Conservation (phyloP, 805 yeast species). For the Schwanniomyces polymorphus region DNA sequence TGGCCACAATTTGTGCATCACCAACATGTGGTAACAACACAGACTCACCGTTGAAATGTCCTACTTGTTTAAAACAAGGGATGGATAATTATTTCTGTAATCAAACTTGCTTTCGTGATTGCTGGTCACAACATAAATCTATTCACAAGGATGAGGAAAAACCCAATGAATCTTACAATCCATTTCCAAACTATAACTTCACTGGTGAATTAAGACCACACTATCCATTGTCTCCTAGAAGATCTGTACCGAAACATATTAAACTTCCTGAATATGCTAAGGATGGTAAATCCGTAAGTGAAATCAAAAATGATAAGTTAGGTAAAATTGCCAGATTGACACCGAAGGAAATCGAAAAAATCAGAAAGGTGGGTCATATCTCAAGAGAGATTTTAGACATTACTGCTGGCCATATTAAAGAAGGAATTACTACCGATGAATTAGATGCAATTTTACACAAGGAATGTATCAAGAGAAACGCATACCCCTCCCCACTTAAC, state of each 20-base stretch:
- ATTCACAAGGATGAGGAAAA: conserved; percentile 63
- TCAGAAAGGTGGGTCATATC: conserved; percentile 68
- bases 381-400: conserved; percentile 89
- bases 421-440: conserved; percentile 93
- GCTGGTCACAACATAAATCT: conserved; percentile 73
- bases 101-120: conserved; percentile 76
- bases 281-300: conserved; percentile 77
- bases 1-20: conserved; percentile 57
- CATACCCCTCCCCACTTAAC: conserved; percentile 94
- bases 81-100: conserved; percentile 69
- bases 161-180: conserved; percentile 59
- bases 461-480: conserved; percentile 84
- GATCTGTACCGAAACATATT: conserved; percentile 70
- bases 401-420: conserved; percentile 79
- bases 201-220: conserved; percentile 74
- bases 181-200: conserved; percentile 77
- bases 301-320: conserved; percentile 68
- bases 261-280: conserved; percentile 80
- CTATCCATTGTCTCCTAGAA: conserved; percentile 77
- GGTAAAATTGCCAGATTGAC: conserved; percentile 63
- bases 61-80: conserved; percentile 82
- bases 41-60: conserved; percentile 77
- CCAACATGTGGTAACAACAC: conserved; percentile 86
- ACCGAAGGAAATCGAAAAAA: conserved; percentile 69
- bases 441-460: conserved; percentile 83